Conservation (phyloP, 2,329 filamentous ascomycete species). For the Colletotrichum neosansevieriae region DNA sequence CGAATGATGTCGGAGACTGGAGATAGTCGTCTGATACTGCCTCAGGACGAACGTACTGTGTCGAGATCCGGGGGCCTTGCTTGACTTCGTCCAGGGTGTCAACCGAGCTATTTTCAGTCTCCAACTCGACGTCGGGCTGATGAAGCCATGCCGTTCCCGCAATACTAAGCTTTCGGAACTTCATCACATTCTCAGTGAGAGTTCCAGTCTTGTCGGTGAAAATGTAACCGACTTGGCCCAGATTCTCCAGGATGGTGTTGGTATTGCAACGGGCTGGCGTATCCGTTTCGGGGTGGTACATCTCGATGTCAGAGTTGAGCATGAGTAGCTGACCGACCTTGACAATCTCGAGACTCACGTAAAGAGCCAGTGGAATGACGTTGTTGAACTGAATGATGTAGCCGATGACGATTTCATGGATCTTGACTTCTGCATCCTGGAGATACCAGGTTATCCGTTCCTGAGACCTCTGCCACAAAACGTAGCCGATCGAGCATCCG, state of each 20-base stretch:
- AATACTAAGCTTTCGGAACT: constrained; percentile 91
- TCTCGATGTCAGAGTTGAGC: constrained; percentile 83
- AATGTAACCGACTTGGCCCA: constrained; percentile 89
- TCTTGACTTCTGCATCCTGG: constrained; percentile 74
- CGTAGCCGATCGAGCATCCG: constrained; percentile 85
- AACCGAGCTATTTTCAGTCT: constrained; percentile 38
- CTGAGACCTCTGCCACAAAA: constrained; percentile 76
- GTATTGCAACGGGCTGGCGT: constrained; percentile 92
- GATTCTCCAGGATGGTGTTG: constrained; percentile 93
- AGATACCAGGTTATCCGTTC: constrained; percentile 85
- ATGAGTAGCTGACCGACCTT: constrained; percentile 84
- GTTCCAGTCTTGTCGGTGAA: constrained; percentile 97
- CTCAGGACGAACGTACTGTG: constrained; percentile 22
- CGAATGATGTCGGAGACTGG: constrained; percentile 18
- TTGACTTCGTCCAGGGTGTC: constrained; percentile 24
- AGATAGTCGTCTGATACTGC: constrained; percentile 5
- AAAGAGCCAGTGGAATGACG: constrained; percentile 89
- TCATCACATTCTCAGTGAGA: constrained; percentile 94
- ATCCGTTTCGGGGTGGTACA: constrained; percentile 88
- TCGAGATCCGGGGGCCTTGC: constrained; percentile 4
- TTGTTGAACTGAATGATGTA: constrained; percentile 99
- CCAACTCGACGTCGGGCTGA: constrained; percentile 74
- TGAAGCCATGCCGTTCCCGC: constrained; percentile 92
- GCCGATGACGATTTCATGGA: constrained; percentile 85
- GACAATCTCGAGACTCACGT: constrained; percentile 89